These are phyloP conservation scores for Paramecium primaurelia DNA, from an alignment of 73 alveolate genomes.

Conservation along the genomic window DNA sequence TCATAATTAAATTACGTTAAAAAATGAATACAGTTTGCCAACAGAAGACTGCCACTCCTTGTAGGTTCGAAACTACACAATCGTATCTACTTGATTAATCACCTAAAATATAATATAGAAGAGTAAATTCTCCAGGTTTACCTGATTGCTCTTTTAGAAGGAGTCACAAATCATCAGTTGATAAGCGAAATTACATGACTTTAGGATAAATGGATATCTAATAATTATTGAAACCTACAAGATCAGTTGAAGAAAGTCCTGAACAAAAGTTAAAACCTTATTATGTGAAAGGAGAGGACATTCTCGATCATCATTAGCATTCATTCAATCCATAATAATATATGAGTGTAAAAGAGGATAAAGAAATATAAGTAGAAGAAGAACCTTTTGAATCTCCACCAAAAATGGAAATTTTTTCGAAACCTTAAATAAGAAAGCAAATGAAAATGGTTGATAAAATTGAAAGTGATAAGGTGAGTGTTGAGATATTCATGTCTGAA, in stretches of 20 bases:
- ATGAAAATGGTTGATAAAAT: conserved; percentile 4
- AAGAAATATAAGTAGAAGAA: not conserved
- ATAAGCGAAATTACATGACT: not conserved
- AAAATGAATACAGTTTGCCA: not conserved
- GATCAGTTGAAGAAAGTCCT: not conserved
- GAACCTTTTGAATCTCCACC: not conserved
- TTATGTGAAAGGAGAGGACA: not conserved
- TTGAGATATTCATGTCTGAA: conserved; percentile 35
- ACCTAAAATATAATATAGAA: not conserved
- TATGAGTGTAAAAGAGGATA: not conserved
- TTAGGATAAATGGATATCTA: not conserved
- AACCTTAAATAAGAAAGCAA: not conserved
- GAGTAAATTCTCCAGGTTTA: conserved; percentile 39
- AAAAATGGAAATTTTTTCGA: not conserved
- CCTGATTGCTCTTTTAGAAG: conserved; percentile 23
- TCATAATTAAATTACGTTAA: not conserved
- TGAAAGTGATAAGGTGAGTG: not conserved
- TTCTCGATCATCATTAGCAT: not conserved
- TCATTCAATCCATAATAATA: not conserved
- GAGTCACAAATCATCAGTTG: not conserved
- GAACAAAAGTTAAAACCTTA: not conserved
- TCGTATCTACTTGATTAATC: not conserved
- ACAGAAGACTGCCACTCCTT: not conserved
- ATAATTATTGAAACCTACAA: not conserved
- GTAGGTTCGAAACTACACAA: not conserved